These are phyloP conservation scores for Penicillium soppii DNA, from an alignment of 495 filamentous ascomycete species.

Conservation along the genomic window DNA sequence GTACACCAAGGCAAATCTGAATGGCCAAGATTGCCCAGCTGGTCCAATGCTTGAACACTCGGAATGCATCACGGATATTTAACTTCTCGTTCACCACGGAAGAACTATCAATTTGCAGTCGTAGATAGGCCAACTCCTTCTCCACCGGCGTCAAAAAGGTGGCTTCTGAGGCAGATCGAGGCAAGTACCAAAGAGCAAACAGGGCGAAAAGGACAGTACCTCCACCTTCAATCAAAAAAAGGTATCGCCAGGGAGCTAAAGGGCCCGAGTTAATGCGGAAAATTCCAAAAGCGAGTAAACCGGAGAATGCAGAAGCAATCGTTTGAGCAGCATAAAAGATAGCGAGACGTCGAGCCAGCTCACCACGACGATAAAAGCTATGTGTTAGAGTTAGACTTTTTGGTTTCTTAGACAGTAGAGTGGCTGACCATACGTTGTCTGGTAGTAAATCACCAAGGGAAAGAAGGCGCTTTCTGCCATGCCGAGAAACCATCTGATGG, in stretches of 20 bases:
- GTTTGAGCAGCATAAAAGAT: constrained; percentile 74
- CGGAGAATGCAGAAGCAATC: constrained; percentile 69
- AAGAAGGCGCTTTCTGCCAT: constrained; percentile 72
- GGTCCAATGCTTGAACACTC: constrained; percentile 58
- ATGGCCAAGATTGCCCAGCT: constrained; percentile 63
- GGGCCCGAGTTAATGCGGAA: constrained; percentile 63
- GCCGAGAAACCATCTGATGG: constrained; percentile 53
- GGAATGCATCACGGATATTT: constrained; percentile 58
- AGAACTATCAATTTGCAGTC: constrained; percentile 69
- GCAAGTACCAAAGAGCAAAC: constrained; percentile 68
- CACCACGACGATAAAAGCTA: constrained; percentile 68
- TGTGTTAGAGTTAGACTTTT: background rate
- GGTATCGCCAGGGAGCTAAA: constrained; percentile 62
- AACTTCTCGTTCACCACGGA: constrained; percentile 69
- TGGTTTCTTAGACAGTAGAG: background rate
- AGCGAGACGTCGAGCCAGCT: constrained; percentile 69
- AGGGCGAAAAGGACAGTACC: constrained; percentile 61
- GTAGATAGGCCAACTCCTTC: constrained; percentile 63
- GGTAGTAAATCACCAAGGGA: constrained; percentile 60
- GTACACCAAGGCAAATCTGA: constrained; percentile 71
- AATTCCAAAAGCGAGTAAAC: constrained; percentile 68
- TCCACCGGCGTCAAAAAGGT: constrained; percentile 61
- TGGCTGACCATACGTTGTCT: constrained; percentile 30
- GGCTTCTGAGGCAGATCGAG: constrained; percentile 58
- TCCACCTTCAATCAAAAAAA: constrained; percentile 71